Evolutionary conservation across 2,329 filamentous ascomycete species (phyloP), one percentile per base, ranked within the genome.

Genomic region (Aspergillus sp.): DNA sequence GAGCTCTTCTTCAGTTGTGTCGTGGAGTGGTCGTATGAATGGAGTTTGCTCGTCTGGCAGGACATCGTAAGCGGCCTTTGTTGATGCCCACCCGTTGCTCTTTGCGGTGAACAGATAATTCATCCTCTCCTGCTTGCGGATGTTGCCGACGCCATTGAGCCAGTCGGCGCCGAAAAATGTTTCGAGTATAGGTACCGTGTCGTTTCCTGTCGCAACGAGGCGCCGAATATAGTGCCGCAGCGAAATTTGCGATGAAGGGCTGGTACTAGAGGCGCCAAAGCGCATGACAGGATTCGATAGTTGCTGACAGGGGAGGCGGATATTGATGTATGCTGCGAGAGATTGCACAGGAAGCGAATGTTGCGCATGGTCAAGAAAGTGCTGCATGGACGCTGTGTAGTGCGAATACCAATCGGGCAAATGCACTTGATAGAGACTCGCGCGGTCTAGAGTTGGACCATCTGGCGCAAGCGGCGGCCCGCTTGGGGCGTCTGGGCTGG

Each of bases 81-180:
- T 93, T 57, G 86, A 86, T 17, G 91, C 82, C 93, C 93, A 98
- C 33, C 86, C 91, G 40, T 89, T 88, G 70, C 90, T 95, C 79
- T 98, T 99, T 12, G 93, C 91, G 0, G 93, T 90, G 72, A 98
- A 98, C 44, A 99, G 83, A 70, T 95, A 99, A 71, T 98, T 99
- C 50, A 91, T 83, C 52, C 95, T 84, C 76, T 99, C 95, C 62
- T 90, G 88, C 72, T 96, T 90, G 69, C 96, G 90, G 59, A 97
- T 81, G 21, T 87, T 86, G 0, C 91, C 89, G 41, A 98, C 83
- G 1, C 95, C 95, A 12, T 83, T 81, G 40, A 79, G 74, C 90
- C 93, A 99, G 69, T 93, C 87, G 57, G 95, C 87, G 17, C 95
- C 95, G 67, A 98, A 99, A 77, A 97, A 96, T 7, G 91, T 90